phyloP scores from a whole-genome alignment of 2,329 filamentous ascomycete species.

The Fusarium sp. region DNA sequence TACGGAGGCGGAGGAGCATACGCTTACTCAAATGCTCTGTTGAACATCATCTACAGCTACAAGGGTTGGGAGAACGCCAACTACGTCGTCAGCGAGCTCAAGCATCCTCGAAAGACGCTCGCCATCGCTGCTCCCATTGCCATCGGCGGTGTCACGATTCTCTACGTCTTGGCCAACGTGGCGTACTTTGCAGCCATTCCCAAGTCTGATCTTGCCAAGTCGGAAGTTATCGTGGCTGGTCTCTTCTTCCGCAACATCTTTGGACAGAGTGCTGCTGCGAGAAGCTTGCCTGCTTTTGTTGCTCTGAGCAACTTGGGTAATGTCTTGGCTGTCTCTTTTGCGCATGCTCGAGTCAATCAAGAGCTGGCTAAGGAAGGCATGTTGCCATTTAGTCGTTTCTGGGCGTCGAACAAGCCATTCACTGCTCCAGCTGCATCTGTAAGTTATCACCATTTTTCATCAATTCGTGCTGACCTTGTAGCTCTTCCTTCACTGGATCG shows the following conservation, averaged over 20 bases:
- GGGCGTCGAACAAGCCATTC: constrained; percentile 76
- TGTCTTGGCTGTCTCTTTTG: constrained; percentile 70
- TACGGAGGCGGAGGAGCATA: constrained; percentile 63
- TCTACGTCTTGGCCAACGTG: constrained; percentile 74
- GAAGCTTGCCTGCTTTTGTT: constrained; percentile 66
- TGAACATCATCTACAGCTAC: constrained; percentile 71
- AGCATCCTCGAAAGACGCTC: constrained; percentile 65
- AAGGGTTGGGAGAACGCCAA: constrained; percentile 75
- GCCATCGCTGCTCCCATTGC: constrained; percentile 68
- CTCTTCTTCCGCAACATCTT: constrained; percentile 73
- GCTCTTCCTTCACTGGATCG: constrained; percentile 74
- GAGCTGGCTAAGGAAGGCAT: constrained; percentile 79
- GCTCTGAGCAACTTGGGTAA: constrained; percentile 72
- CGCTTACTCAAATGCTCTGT: constrained; percentile 67
- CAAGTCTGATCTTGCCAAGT: constrained; percentile 67
- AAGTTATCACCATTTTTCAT: constrained; percentile 35
- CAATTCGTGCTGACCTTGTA: constrained; percentile 35
- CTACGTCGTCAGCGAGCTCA: constrained; percentile 70
- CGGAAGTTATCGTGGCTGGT: constrained; percentile 70
- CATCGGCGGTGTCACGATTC: constrained; percentile 67
- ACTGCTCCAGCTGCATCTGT: constrained; percentile 70
- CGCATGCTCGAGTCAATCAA: constrained; percentile 69
- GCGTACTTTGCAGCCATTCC: constrained; percentile 74
- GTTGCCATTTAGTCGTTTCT: constrained; percentile 73
- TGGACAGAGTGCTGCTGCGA: constrained; percentile 63